Evolutionary conservation across 2,329 filamentous ascomycete species (phyloP), one percentile per base, ranked within the genome.

Genomic region (Sporothrix phasma): DNA sequence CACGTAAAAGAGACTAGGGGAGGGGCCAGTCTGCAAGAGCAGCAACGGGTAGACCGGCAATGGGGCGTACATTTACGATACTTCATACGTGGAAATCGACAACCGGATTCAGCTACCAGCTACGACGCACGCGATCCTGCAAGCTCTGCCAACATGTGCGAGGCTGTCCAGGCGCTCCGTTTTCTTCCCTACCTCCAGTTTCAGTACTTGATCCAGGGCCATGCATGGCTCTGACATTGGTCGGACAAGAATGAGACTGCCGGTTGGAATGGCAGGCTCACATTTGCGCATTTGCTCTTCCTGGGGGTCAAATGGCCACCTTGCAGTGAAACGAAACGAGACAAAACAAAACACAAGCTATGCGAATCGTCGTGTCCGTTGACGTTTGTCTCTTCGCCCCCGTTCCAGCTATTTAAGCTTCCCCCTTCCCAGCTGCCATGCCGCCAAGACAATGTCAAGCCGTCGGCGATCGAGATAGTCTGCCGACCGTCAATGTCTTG

Each of bases 381-480:
- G n/a, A n/a, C n/a, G n/a, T n/a, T 41, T 58, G 34, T 58, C 19
- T 41, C 19, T 41, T 13, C 5, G 15, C 15, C 41, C 34, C 2
- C 7, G 34, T 11, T 15, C 54, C 37, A 15, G 13, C 37, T 22
- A 24, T 43, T 13, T 17, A 24, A n/a, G n/a, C n/a, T n/a, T n/a
- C n/a, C n/a, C n/a, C n/a, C n/a, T n/a, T n/a, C n/a, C n/a, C n/a
- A n/a, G n/a, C 51, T 3, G 31, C 19, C 54, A 31, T 59, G 39
- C 26, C 26, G 62, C 62, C 62, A 63, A 63, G 62, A 51, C 19
- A 37, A 22, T 41, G 47, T 22, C 62, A 61, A 47, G 53, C 54
- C 62, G 45, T 49, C n/a, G 31, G 13, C 62, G 43, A 53, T 64
- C 47, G 24, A 45, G 54, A 54, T 64, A 59, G 49, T 17, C n/a